A percentile compares a stretch with the other conserved stretches of the same genome.
These are phyloP conservation scores for Verbena officinalis DNA, from an alignment of 257 asterid genomes.

Conservation along the genomic window DNA sequence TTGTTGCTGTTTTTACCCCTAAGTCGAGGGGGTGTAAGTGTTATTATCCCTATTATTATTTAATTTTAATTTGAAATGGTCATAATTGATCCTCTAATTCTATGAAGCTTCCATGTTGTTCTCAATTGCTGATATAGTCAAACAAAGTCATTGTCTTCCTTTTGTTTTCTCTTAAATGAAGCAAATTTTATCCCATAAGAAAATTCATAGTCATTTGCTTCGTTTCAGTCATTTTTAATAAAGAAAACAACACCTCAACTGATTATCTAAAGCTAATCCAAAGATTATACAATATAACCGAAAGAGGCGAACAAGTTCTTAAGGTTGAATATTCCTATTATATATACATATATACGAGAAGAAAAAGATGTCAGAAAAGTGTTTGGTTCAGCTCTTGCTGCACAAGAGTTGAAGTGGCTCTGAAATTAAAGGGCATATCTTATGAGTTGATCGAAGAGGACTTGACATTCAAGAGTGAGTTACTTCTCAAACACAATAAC, in stretches of 20 bases:
- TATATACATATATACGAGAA: background rate
- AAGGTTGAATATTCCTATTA: background rate
- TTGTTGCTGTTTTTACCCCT: no score
- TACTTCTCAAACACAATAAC: conserved; percentile 17
- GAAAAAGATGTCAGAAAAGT: background rate
- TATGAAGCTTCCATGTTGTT: background rate
- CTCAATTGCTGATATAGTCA: background rate
- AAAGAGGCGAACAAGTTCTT: background rate
- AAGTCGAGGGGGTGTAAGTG: no score
- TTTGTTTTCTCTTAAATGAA: no score
- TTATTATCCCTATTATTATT: no score
- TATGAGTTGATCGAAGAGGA: conserved; percentile 29
- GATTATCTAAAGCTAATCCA: background rate
- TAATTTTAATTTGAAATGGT: no score
- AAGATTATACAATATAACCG: background rate
- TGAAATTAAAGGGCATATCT: conserved; percentile 26
- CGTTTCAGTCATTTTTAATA: no score
- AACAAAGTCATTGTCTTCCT: no score
- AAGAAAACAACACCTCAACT: background rate
- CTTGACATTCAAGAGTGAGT: conserved; percentile 7
- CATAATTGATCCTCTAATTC: background rate
- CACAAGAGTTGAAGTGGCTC: conserved; percentile 26
- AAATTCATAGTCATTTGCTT: no score
- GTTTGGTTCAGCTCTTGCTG: conserved; percentile 27
- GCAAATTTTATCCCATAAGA: no score